A percentile compares a stretch with the other conserved stretches of the same genome.
Evolutionary conservation across 73 alveolate species (phyloP).

Genomic region (Urostyla sp.): DNA sequence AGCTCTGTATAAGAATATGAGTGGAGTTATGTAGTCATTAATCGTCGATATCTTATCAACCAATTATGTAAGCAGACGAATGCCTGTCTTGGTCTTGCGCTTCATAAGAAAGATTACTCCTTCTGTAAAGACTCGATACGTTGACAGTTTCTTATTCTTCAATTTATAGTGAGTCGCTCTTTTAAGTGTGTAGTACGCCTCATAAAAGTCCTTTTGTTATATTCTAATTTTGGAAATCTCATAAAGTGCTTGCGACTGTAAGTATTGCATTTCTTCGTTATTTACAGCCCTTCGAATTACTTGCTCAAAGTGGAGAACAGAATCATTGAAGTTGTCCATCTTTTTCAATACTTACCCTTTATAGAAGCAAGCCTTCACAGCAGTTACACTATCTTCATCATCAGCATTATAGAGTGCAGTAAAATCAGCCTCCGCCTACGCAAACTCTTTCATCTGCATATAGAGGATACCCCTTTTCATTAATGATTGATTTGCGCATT

Average conservation of each 20-base stretch:
- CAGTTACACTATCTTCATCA: conserved; percentile 14
- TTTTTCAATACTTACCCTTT: conserved; percentile 65
- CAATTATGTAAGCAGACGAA: conserved; percentile 65
- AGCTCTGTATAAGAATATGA: conserved; percentile 82
- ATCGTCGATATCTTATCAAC: conserved; percentile 49
- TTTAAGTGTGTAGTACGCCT: conserved; percentile 77
- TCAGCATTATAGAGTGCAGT: conserved; percentile 36
- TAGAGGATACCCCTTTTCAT: conserved; percentile 75
- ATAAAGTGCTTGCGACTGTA: conserved; percentile 78
- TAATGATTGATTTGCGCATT: conserved; percentile 38
- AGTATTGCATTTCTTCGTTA: conserved; percentile 56
- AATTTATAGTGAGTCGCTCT: conserved; percentile 76
- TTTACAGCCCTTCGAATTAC: conserved; percentile 72
- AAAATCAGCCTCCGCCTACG: conserved; percentile 71
- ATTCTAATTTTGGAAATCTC: conserved; percentile 87
- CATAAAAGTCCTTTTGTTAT: conserved; percentile 83
- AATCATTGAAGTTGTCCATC: conserved; percentile 68
- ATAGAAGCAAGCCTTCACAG: conserved; percentile 53
- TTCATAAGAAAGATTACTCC: conserved; percentile 86
- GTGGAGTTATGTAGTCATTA: conserved; percentile 68
- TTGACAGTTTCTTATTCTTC: conserved; percentile 66
- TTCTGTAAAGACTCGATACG: conserved; percentile 79
- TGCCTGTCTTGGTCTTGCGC: conserved; percentile 85
- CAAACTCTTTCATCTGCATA: conserved; percentile 56
- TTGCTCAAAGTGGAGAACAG: conserved; percentile 80